Evolutionary conservation across 495 filamentous ascomycete species (phyloP), one percentile per base, ranked within the genome.

Genomic region (Thermothielavioides terrestris): DNA sequence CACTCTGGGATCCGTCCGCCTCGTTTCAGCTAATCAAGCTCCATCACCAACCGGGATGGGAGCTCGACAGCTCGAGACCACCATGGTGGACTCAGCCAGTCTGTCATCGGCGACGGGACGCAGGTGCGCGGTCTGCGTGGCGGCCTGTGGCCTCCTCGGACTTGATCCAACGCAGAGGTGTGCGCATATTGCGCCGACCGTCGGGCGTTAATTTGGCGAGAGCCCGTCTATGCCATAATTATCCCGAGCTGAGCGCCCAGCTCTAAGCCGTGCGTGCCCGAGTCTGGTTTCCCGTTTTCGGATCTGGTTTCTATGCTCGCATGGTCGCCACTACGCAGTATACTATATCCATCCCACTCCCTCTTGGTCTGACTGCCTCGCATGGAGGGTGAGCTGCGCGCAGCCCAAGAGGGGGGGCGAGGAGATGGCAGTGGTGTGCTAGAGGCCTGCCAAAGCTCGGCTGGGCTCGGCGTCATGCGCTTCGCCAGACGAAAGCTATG

Each of bases 151-250:
- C n/a, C n/a, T 14, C 21, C 21, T 12, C 3, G 20, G 20, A 40
- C 4, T 23, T 8, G 15, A 25, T 40, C 20, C 21, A 17, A 15
- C 23, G 5, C n/a, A 43, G 11, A 21, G 15, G 15, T 3, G 14
- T 46, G 52, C 36, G 41, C 55, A 66, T 58, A 58, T 60, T 64
- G 58, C 57, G 37, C 52, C 50, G 51, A 53, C 58, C 55, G 52
- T 56, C 35, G 43, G 46, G 52, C 52, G 40, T 64, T 59, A 62
- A 62, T 62, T 62, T 63, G 46, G 50, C 47, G 46, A 56, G n/a
- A n/a, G 2, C 26, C 55, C 39, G 47, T 56, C 52, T 36, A 50
- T 59, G 51, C 58, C 55, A 58, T 62, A 53, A 42, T 52, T 43
- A 49, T 49, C 50, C 42, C 55, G 47, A 57, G 52, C 46, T 58